Evolutionary conservation across 208 protist genomes (phyloP), one percentile per base, ranked within the genome.

Genomic region (Kentomonas sorsogonicus): DNA sequence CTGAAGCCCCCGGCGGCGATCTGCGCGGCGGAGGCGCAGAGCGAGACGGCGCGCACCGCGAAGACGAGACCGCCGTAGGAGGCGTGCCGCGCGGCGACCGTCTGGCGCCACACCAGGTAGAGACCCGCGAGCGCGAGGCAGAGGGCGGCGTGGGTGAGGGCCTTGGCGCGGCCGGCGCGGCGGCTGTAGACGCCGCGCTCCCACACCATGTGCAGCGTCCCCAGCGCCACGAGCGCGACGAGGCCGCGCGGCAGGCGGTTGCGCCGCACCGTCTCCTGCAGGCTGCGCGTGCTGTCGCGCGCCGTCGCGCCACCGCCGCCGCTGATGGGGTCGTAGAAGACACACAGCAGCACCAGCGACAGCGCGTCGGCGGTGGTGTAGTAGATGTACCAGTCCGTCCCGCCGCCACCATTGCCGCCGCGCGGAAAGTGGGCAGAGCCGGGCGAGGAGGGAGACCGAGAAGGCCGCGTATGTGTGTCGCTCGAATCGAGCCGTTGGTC

Each of bases 141-240:
- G 27, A 63, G 53, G 5, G 74, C 4, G 27, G 53, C 43, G 46
- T 94, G 86, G 34, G 69, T 33, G 1, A 76, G 22, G 16, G 81
- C 57, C 66, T 93, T 93, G 16, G 60, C 68, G 15, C 38, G 39
- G 64, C 83, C 71, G 51, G 46, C 53, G 13, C 61, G 63, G 48
- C 54, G 63, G 16, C 91, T 63, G 58, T 93, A 95, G 6, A 93
- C 34, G 52, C 85, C 70, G 34, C 89, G 74, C 46, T 95, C 83
- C n/a, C 71, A 53, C 11, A 91, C 68, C 25, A 91, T 69, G 2
- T 74, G 53, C 31, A 88, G 30, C 26, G 89, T 72, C n/a, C 69
- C 76, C 29, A 87, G n/a, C 39, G 78, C 60, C 10, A 90, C 47
- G 39, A 84, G 54, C 47, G 88, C 48, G n/a, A 86, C 89, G 40